phyloP scores from a whole-genome alignment of 2,329 filamentous ascomycete species.

The Leptographium galeiforme region DNA sequence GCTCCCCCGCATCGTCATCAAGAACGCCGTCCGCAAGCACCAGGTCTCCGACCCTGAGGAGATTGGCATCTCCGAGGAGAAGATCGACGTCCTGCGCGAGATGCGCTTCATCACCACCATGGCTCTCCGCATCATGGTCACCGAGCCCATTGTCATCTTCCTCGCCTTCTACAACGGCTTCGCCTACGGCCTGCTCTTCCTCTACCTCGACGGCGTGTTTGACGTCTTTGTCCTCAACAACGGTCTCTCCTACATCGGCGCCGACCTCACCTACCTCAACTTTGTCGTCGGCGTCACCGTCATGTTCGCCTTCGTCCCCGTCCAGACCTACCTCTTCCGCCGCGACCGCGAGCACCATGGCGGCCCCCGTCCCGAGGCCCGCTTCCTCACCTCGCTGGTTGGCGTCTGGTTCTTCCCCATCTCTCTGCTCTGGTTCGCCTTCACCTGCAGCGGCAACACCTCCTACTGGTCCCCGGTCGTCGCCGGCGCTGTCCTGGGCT shows the following conservation, averaged over 20 bases:
- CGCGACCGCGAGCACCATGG: slow-evolving; percentile 3
- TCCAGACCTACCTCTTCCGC: slow-evolving; percentile 4
- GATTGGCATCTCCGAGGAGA: slow-evolving; percentile 2
- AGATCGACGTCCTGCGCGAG: slow-evolving; percentile 3
- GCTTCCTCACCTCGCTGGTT: slow-evolving; percentile 6
- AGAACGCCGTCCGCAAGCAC: neutral
- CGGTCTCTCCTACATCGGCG: slow-evolving; percentile 5
- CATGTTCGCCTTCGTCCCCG: slow-evolving; percentile 5
- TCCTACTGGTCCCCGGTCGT: slow-evolving; percentile 6
- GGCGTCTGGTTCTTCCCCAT: slow-evolving; percentile 5
- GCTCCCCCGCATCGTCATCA: slow-evolving; percentile 3
- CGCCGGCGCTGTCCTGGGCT: slow-evolving; percentile 5
- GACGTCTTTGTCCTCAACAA: slow-evolving; percentile 7
- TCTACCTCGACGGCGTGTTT: slow-evolving; percentile 6
- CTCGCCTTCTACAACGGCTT: slow-evolving; percentile 7
- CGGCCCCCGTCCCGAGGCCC: slow-evolving; percentile 2
- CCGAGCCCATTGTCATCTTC: slow-evolving; percentile 5
- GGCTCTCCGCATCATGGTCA: slow-evolving; percentile 5
- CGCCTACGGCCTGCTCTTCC: slow-evolving; percentile 6
- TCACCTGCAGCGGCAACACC: slow-evolving; percentile 4
- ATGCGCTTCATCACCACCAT: slow-evolving; percentile 7
- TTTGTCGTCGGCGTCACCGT: slow-evolving; percentile 7
- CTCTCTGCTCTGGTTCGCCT: slow-evolving; percentile 7
- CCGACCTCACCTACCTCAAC: slow-evolving; percentile 8
- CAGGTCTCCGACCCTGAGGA: slow-evolving; percentile 1